Base-by-base conservation (phyloP, 2,329 filamentous ascomycete genomes). In the Venturia aucupariae region DNA sequence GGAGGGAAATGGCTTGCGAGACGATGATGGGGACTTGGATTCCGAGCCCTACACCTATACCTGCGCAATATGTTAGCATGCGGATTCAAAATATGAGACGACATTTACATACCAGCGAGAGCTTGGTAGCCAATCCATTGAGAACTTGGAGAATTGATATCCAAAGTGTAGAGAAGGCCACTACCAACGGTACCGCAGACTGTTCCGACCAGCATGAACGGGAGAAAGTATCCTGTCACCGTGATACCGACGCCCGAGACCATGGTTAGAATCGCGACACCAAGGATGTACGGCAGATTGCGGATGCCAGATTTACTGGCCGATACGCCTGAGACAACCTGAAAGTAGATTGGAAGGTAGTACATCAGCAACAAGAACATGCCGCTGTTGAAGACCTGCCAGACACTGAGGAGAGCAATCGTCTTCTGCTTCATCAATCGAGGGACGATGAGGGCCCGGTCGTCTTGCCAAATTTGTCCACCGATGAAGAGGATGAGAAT, bases 81-180 rank as follows among this genome's bases (percentile, higher is more conserved):
- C 17, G 19, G 24, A 35, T 10, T 19, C 17, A 35, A 77, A 69
- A 1, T 78, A 77, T 1, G 75, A 69, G 24, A 79, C 80, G 48
- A 35, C 8, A 4, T 4, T 0, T 27, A 35, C 51, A 35, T 57
- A 57, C 51, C 51, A 4, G 75, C 65, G 2, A 82, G 66, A 4
- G 78, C 71, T 63, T 82, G 78, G 68, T 77, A 82, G 10, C 80
- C 80, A 27, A 81, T 76, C 80, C 79, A 82, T 39, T 74, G 70
- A 2, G 67, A 71, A 0, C 71, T 70, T 0, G 74, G 67, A 3
- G 78, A 77, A 42, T 69, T 67, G 1, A 75, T 68, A 22, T 74
- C 70, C 2, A 79, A 72, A 0, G 76, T 79, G 62, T 73, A 78
- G 15, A 81, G 66, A 4, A 82, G 71, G 4, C 79, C 80, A 30